phyloP scores from a whole-genome alignment of 2,329 filamentous ascomycete species.

The Cadophora luteo-olivacea region DNA sequence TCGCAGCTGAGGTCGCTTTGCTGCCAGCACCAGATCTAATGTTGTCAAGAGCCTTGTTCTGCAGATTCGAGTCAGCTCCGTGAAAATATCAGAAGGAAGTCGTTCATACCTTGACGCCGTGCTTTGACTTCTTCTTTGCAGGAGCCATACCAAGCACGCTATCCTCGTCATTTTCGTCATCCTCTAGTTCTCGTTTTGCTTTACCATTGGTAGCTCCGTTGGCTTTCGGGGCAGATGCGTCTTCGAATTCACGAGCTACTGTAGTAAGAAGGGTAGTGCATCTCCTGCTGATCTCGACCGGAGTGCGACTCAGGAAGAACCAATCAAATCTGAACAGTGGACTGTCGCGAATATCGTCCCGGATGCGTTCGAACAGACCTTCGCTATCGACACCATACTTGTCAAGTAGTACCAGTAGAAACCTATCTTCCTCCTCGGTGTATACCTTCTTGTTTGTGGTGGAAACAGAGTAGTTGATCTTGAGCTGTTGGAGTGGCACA shows the following conservation, averaged over 20 bases:
- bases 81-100: constrained; percentile 12
- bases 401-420: constrained; percentile 91
- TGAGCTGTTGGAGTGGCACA: constrained; percentile 96
- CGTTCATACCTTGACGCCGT: constrained; percentile 70
- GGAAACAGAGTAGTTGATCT: constrained; percentile 98
- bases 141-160: constrained; percentile 80
- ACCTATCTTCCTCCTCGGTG: constrained; percentile 96
- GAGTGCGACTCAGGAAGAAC: constrained; percentile 97
- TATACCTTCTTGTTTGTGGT: constrained; percentile 99
- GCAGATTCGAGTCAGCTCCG: constrained; percentile 33
- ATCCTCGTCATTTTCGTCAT: constrained; percentile 85
- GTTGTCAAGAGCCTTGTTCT: constrained; percentile 94
- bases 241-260: constrained; percentile 93
- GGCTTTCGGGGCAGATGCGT: constrained; percentile 56
- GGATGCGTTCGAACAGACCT: constrained; percentile 87
- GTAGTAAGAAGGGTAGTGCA: constrained; percentile 95
- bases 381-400: constrained; percentile 92
- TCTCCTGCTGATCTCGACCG: constrained; percentile 87
- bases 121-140: constrained; percentile 95
- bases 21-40: constrained; percentile 75
- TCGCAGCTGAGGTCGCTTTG: constrained; percentile 77
- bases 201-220: constrained; percentile 68
- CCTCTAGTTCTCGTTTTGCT: constrained; percentile 76
- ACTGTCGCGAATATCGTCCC: constrained; percentile 95
- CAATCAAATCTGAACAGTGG: constrained; percentile 98